These are phyloP conservation scores for Stemphylium vesicarium DNA, from an alignment of 2,329 filamentous ascomycete genomes.

Conservation along the genomic window DNA sequence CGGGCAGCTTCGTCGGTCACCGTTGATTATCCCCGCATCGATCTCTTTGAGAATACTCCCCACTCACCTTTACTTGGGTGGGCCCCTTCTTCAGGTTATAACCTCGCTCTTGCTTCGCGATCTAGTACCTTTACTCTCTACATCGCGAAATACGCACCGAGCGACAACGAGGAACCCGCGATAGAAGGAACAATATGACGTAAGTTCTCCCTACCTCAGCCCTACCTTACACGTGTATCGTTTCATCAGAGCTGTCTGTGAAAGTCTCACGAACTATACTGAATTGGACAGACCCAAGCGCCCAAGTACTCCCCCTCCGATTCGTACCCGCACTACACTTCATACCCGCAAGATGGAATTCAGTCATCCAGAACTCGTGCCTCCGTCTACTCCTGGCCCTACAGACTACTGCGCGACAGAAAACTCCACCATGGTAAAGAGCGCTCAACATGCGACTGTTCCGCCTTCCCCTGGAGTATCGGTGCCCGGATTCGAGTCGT, in stretches of 20 bases:
- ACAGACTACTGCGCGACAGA: neutral
- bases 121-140: neutral
- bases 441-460: conserved; percentile 2
- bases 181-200: conserved; percentile 5
- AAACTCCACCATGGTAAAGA: conserved; percentile 2
- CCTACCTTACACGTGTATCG: neutral
- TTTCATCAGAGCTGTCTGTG: neutral
- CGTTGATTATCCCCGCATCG: neutral
- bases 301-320: conserved; percentile 3
- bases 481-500: neutral
- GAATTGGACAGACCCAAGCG: conserved; percentile 8
- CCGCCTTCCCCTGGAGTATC: conserved; percentile 18
- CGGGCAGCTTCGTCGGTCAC: neutral
- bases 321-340: neutral
- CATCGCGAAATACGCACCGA: neutral
- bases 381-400: neutral
- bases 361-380: neutral
- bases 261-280: conserved; percentile 2
- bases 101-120: neutral
- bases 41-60: neutral
- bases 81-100: neutral
- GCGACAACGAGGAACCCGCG: too few species aligned
- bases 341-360: neutral
- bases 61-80: conserved; percentile 7
- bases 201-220: conserved; percentile 2